Evolutionary conservation across 306 rosid genomes (phyloP).

Genomic region (Dryas octopetala): DNA sequence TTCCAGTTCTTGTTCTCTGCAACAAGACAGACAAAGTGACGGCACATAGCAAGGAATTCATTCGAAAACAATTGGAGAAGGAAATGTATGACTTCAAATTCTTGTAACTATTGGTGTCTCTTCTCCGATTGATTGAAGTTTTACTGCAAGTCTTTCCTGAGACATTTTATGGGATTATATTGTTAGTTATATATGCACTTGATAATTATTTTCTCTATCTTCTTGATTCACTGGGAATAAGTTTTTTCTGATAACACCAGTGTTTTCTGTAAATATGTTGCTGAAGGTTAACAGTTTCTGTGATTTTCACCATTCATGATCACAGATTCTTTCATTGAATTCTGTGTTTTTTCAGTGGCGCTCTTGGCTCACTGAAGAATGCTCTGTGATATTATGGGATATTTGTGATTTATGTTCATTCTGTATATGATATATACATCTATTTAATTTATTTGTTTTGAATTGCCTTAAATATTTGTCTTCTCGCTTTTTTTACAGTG

Average conservation of each 20-base stretch:
- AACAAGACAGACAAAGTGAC: slow-evolving; percentile 94
- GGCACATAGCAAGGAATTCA: slow-evolving; percentile 91
- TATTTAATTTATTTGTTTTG: too few species aligned
- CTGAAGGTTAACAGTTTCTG: neutral
- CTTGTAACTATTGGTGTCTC: slow-evolving; percentile 6
- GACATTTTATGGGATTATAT: neutral
- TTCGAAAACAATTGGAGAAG: slow-evolving; percentile 83
- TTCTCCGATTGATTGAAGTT: slow-evolving; percentile 9
- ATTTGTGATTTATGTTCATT: neutral
- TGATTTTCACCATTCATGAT: neutral
- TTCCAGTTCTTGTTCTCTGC: slow-evolving; percentile 83
- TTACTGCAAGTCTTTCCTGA: neutral
- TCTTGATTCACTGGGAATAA: neutral
- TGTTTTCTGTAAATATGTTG: neutral
- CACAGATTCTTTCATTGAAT: neutral
- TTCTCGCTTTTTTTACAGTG: slow-evolving; percentile 44
- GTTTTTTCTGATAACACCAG: neutral
- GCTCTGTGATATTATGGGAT: neutral
- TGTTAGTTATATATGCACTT: neutral
- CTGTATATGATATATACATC: neutral
- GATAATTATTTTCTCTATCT: neutral
- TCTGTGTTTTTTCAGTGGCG: neutral
- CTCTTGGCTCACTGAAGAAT: neutral
- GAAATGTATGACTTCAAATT: slow-evolving; percentile 67
- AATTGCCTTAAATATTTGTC: neutral